Percentiles rank a stretch among this genome's conserved stretches.
Conservation (phyloP, 2,329 filamentous ascomycete species). For the Ciborinia camelliae region DNA sequence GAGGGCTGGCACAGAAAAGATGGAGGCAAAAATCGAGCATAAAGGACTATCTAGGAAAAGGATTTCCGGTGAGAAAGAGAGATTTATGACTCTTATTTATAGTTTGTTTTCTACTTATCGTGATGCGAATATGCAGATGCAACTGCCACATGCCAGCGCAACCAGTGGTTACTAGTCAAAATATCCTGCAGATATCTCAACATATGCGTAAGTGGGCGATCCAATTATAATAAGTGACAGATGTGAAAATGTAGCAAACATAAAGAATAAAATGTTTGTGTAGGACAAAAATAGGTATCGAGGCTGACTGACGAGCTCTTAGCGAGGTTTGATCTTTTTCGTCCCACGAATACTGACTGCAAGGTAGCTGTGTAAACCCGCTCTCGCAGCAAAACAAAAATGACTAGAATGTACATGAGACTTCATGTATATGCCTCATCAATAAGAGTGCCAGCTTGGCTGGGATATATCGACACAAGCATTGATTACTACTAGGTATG, state of each 20-base stretch:
- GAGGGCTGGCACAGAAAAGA: conserved; percentile 11
- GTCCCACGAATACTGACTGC: not conserved
- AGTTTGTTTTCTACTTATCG: not conserved
- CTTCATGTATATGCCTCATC: not conserved
- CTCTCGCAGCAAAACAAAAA: not conserved
- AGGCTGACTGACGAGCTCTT: not conserved
- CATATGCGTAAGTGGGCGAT: no score
- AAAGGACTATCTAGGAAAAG: not conserved
- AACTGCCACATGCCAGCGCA: not conserved
- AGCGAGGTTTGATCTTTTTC: not conserved
- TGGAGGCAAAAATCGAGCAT: conserved; percentile 17
- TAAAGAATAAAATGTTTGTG: not conserved
- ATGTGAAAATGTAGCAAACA: not conserved
- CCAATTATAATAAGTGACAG: not conserved
- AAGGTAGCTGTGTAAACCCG: not conserved
- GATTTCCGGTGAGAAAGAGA: not conserved
- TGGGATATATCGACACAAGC: no score
- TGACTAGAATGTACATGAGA: not conserved
- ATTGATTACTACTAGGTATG: not conserved
- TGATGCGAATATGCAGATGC: not conserved
- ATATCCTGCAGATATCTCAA: not conserved
- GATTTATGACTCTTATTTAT: not conserved
- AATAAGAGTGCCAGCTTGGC: not conserved
- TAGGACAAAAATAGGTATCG: not conserved
- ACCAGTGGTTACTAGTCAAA: not conserved